Conservation (phyloP, 306 rosid species). For the Sophora flavescens region DNA sequence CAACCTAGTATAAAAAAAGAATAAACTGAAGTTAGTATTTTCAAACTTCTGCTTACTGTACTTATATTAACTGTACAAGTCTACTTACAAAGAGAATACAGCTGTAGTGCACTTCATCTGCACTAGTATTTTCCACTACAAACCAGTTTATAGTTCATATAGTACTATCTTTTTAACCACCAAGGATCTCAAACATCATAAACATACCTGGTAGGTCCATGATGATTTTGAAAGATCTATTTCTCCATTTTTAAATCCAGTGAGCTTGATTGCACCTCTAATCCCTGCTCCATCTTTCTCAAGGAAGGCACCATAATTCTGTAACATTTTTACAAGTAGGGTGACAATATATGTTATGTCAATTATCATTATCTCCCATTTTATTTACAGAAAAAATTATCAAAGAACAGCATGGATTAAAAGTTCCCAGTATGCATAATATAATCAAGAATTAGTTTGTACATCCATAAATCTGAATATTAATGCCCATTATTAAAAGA, state of each 20-base stretch:
- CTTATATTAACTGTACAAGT: background rate
- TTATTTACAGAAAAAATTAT: conserved; percentile 9
- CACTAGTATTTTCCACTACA: conserved; percentile 27
- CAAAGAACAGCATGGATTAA: background rate
- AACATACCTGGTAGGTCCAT: conserved; percentile 92
- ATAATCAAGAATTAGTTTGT: background rate
- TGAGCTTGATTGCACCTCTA: conserved; percentile 75
- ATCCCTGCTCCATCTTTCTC: conserved; percentile 97
- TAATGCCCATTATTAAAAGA: background rate
- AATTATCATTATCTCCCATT: conserved; percentile 36
- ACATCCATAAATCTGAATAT: background rate
- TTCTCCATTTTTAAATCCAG: conserved; percentile 78
- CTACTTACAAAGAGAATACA: conserved; percentile 14
- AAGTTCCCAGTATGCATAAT: background rate
- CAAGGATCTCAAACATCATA: conserved; percentile 33
- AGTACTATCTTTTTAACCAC: conserved; percentile 8
- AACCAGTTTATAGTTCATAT: conserved; percentile 13
- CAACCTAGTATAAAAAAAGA: conserved; percentile 70
- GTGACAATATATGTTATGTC: conserved; percentile 39
- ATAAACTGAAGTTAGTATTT: conserved; percentile 38
- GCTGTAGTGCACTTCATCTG: background rate
- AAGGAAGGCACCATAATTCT: conserved; percentile 92
- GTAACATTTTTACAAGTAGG: conserved; percentile 46
- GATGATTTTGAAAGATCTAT: conserved; percentile 73
- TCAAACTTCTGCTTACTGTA: conserved; percentile 15